Evolutionary conservation across 352 stramenopile genomes (phyloP).

Genomic region (Elongisporangium prolatum): DNA sequence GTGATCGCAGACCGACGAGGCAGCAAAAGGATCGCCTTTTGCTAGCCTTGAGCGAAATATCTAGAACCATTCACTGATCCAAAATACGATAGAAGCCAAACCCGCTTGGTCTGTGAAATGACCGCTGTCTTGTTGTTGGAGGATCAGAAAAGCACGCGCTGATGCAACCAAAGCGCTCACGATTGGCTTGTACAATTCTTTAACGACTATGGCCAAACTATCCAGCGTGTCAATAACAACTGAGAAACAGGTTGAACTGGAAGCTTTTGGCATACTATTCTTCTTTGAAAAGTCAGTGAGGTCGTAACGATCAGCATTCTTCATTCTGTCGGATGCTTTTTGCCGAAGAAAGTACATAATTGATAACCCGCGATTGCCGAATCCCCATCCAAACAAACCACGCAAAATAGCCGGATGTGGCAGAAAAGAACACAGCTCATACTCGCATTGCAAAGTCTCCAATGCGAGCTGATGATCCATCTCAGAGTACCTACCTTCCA

Average conservation of each 20-base stretch:
- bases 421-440: constrained; percentile 3
- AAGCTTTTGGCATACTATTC: not conserved
- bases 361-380: constrained; percentile 1
- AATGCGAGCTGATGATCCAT: constrained; percentile 1
- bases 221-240: not conserved
- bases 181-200: not conserved
- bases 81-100: not conserved
- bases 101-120: not conserved
- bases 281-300: constrained; percentile 8
- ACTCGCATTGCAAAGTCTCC: constrained; percentile 2
- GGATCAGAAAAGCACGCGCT: not conserved
- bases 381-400: constrained; percentile 5
- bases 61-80: constrained; percentile 1
- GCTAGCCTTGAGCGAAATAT: not conserved
- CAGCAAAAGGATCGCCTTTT: not conserved
- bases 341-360: constrained; percentile 7
- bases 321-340: not conserved
- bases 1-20: not conserved
- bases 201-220: not conserved
- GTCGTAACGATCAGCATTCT: not conserved
- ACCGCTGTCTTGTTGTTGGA: not conserved
- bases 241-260: too few relatives aligned
- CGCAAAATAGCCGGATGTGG: constrained; percentile 8
- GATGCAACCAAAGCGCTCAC: not conserved
- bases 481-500: constrained; percentile 7